Evolutionary conservation across 2,329 filamentous ascomycete species (phyloP).

Genomic region (Colletotrichum tropicicola): DNA sequence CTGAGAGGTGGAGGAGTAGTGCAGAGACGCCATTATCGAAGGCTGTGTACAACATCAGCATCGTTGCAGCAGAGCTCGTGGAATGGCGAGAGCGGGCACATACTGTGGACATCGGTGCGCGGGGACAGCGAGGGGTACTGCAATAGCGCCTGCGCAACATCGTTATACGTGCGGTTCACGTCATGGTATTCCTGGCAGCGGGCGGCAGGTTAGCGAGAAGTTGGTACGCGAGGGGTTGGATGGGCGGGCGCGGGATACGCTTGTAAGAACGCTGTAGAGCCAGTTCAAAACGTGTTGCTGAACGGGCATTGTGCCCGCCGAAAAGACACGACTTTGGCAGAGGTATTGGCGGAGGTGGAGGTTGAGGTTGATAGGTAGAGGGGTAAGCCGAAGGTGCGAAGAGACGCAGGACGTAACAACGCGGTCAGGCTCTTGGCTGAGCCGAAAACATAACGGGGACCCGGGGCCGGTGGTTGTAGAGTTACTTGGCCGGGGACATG

Average conservation of each 20-base stretch:
- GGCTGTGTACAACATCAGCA: constrained; percentile 60
- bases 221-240: not conserved
- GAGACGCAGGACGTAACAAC: too few species aligned
- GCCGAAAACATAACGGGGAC: too few species aligned
- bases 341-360: too few species aligned
- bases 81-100: constrained; percentile 37
- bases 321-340: too few species aligned
- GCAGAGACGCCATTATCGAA: constrained; percentile 89
- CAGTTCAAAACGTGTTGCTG: constrained; percentile 92
- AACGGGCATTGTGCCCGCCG: constrained; percentile 74
- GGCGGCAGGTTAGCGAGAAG: constrained; percentile 9
- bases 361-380: too few species aligned
- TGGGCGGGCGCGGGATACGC: constrained; percentile 55
- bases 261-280: constrained; percentile 91
- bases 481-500: too few species aligned
- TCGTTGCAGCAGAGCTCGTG: constrained; percentile 5
- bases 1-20: constrained; percentile 84
- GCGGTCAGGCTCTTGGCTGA: too few species aligned
- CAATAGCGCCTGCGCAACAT: constrained; percentile 84
- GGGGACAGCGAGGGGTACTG: constrained; percentile 83
- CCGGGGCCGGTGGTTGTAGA: too few species aligned
- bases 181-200: constrained; percentile 84
- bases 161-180: constrained; percentile 91
- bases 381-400: too few species aligned
- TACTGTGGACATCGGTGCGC: constrained; percentile 95